Base-by-base conservation (phyloP, 2,329 filamentous ascomycete species). In the Davidsoniella australis region DNA sequence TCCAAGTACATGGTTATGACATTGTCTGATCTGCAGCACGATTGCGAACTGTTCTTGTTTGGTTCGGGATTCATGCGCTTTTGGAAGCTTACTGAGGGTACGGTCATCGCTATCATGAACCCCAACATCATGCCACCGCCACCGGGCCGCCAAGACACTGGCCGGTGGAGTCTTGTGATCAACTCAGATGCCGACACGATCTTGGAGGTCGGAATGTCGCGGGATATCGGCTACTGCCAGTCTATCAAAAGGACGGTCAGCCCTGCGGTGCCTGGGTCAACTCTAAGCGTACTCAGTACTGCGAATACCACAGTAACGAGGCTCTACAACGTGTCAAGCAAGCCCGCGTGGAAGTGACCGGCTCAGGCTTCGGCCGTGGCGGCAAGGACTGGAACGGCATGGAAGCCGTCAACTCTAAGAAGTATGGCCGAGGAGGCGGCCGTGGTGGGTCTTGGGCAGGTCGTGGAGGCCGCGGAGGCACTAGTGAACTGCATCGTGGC, bases 1-100 rank as follows among this genome's bases (percentile, higher is more conserved):
- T 81, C 82, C 45, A 95, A 94, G 62, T 98, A 93, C 67, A 95
- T 98, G 84, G 82, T 89, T 1, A 68, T 98, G 54, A 85, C 78
- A 2, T 70, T 98, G 2, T 86, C 85, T 0, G 89, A 98, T 62
- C 69, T 98, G 9, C 82, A 86, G 58, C 94, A 80, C 77, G 86
- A 94, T 57, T 64, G 98, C 10, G 88, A 96, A 55, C 73, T 96
- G 40, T 96, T 87, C 58, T 75, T 98, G 12, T 98, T 98, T 64
- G 84, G 85, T 58, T 79, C 82, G 0, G 93, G 86, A 5, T 95
- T 96, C 58, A 81, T 85, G 14, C 79, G 84, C 49, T 98, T 91
- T 67, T 96, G 89, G 82, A 94, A 94, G 60, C 69, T 96, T n/a
- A 80, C 80, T 0, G 76, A 85, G 2, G 91, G 91, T n/a, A 95